Evolutionary conservation across 768 basidiomycete genomes (phyloP).

Genomic region (Termitomyces sp.): DNA sequence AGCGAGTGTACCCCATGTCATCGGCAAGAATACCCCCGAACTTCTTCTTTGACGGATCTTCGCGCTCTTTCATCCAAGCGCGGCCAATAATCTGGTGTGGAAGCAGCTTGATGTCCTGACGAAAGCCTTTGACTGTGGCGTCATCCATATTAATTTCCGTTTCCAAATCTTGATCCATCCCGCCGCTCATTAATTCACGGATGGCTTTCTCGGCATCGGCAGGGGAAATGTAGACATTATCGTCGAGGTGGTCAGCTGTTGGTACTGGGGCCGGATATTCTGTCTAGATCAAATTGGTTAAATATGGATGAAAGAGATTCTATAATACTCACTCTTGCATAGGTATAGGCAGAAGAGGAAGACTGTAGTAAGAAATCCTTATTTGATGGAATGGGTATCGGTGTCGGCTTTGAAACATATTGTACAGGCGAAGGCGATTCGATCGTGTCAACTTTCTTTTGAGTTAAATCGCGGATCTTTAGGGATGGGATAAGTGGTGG

Average conservation of each 20-base stretch:
- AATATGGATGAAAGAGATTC: neutral
- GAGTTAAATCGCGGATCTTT: constrained; percentile 9
- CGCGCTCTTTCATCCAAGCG: constrained; percentile 83
- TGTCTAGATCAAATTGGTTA: neutral
- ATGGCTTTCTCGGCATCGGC: constrained; percentile 74
- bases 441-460: constrained; percentile 1
- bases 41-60: constrained; percentile 60
- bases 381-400: constrained; percentile 32
- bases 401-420: constrained; percentile 11
- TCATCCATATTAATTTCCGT: constrained; percentile 59
- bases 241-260: constrained; percentile 21
- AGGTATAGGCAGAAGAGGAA: neutral
- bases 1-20: constrained; percentile 69
- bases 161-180: constrained; percentile 52
- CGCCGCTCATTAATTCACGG: constrained; percentile 68
- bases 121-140: constrained; percentile 73
- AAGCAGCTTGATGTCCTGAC: constrained; percentile 60
- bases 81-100: constrained; percentile 88
- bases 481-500: neutral
- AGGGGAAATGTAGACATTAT: constrained; percentile 27
- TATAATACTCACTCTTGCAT: neutral
- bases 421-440: constrained; percentile 11
- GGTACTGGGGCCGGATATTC: constrained; percentile 26
- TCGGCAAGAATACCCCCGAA: constrained; percentile 89
- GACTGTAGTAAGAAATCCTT: constrained; percentile 14